Conservation (phyloP, 805 yeast genomes). For the Wilhelminamyces savonicus region DNA sequence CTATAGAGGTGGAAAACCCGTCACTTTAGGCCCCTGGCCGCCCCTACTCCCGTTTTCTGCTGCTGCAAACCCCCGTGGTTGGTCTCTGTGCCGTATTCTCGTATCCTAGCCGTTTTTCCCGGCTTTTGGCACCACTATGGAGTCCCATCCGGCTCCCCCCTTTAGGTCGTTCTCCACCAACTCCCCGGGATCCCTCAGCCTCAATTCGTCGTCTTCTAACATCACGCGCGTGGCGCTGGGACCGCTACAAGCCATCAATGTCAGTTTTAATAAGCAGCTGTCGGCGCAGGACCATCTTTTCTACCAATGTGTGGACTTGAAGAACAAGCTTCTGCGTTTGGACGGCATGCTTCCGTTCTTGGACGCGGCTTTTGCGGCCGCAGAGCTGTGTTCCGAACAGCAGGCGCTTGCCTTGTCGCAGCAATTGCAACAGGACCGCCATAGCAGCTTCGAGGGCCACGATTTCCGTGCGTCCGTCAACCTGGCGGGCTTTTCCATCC, state of each 20-base stretch:
- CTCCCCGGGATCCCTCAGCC: slow-evolving; percentile 18
- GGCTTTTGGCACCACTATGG: too few species aligned
- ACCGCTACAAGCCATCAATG: slow-evolving; percentile 36
- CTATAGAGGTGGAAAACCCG: too few species aligned
- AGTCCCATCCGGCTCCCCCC: slow-evolving; percentile 26
- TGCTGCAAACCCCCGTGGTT: too few species aligned
- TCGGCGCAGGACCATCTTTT: slow-evolving; percentile 62
- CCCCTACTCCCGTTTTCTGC: too few species aligned
- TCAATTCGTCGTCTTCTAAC: slow-evolving; percentile 22
- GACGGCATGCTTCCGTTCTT: slow-evolving; percentile 67
- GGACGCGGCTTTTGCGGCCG: slow-evolving; percentile 54
- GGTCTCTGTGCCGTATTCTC: too few species aligned
- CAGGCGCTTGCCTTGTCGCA: slow-evolving; percentile 53
- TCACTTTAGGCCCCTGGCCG: too few species aligned
- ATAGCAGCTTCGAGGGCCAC: slow-evolving; percentile 7
- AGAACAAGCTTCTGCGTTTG: slow-evolving; percentile 48
- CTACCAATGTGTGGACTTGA: slow-evolving; percentile 55
- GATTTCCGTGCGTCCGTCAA: slow-evolving; percentile 29
- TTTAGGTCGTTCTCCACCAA: slow-evolving; percentile 34
- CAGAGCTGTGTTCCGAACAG: slow-evolving; percentile 66
- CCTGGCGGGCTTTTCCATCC: slow-evolving; percentile 28
- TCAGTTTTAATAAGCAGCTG: slow-evolving; percentile 60
- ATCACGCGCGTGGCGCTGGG: slow-evolving; percentile 39
- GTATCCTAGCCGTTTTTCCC: too few species aligned
- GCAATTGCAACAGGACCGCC: slow-evolving; percentile 22